Conservation (phyloP, 495 filamentous ascomycete genomes). For the Penicillium samsonianum region DNA sequence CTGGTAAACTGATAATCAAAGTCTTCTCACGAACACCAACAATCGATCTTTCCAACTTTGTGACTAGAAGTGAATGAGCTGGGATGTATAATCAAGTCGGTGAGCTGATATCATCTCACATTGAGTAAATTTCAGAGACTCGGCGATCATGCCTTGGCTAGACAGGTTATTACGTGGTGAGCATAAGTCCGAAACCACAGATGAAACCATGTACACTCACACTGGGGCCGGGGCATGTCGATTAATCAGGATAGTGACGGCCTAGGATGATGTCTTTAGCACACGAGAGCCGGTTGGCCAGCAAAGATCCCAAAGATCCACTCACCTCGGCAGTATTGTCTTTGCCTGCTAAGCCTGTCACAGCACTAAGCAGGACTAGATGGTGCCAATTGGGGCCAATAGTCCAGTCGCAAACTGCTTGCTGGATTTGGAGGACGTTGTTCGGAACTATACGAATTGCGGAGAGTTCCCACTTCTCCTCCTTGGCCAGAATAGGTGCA, state of each 20-base stretch:
- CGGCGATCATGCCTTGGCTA: slow-evolving; percentile 87
- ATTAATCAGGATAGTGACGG: slow-evolving; percentile 76
- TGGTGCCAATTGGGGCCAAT: slow-evolving; percentile 64
- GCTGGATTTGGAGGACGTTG: slow-evolving; percentile 71
- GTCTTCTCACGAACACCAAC: slow-evolving; percentile 84
- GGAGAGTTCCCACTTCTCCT: slow-evolving; percentile 69
- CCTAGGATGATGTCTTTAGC: slow-evolving; percentile 51
- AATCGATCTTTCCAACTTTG: slow-evolving; percentile 92
- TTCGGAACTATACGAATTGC: slow-evolving; percentile 79
- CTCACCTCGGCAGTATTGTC: slow-evolving; percentile 87
- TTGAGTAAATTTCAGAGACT: slow-evolving; percentile 82
- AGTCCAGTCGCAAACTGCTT: slow-evolving; percentile 65
- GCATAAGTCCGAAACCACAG: slow-evolving; percentile 9
- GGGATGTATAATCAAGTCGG: slow-evolving; percentile 15
- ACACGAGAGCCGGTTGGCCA: background rate
- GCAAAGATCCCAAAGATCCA: slow-evolving; percentile 9
- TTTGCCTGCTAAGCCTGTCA: slow-evolving; percentile 85
- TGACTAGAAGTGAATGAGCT: slow-evolving; percentile 58
- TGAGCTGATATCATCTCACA: slow-evolving; percentile 58
- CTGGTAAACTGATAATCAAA: slow-evolving; percentile 86
- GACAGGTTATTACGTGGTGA: slow-evolving; percentile 23
- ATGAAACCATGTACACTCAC: slow-evolving; percentile 48
- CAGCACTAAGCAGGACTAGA: slow-evolving; percentile 83
- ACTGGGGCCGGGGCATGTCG: slow-evolving; percentile 87
- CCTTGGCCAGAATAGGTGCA: slow-evolving; percentile 62